Evolutionary conservation across 2,329 filamentous ascomycete genomes (phyloP).

Genomic region (Xylogone sp.): DNA sequence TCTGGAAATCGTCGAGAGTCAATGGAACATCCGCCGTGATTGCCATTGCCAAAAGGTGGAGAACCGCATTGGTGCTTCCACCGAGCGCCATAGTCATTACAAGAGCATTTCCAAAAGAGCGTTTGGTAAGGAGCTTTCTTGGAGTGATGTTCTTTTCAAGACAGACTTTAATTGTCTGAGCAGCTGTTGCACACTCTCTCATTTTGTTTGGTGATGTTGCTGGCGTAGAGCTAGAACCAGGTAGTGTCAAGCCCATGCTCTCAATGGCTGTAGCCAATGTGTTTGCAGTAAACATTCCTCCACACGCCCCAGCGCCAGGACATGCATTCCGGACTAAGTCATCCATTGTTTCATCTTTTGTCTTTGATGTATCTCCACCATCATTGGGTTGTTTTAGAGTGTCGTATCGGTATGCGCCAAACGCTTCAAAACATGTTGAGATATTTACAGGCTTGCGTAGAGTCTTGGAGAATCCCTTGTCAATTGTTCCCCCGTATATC

Average conservation of each 20-base stretch:
- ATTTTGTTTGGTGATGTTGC: slow-evolving; percentile 66
- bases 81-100: slow-evolving; percentile 72
- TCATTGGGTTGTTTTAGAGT: slow-evolving; percentile 74
- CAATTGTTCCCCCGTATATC: slow-evolving; percentile 92
- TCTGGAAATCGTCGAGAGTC: slow-evolving; percentile 65
- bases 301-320: slow-evolving; percentile 65
- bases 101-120: slow-evolving; percentile 67
- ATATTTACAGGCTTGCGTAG: slow-evolving; percentile 82
- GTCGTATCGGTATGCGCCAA: slow-evolving; percentile 77
- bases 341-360: slow-evolving; percentile 70
- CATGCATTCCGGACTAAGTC: slow-evolving; percentile 71
- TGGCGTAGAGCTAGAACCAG: slow-evolving; percentile 66
- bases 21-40: slow-evolving; percentile 62
- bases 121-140: slow-evolving; percentile 63
- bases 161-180: slow-evolving; percentile 63
- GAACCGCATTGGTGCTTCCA: slow-evolving; percentile 66
- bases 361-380: slow-evolving; percentile 60
- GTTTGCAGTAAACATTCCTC: slow-evolving; percentile 76
- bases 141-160: slow-evolving; percentile 68
- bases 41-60: slow-evolving; percentile 71
- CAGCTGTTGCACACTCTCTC: slow-evolving; percentile 66
- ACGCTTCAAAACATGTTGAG: slow-evolving; percentile 81
- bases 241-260: slow-evolving; percentile 65
- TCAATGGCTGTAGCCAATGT: slow-evolving; percentile 73
- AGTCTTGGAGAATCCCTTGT: slow-evolving; percentile 76